Conservation (phyloP, 805 yeast genomes). For the Pichia ethanolica region DNA sequence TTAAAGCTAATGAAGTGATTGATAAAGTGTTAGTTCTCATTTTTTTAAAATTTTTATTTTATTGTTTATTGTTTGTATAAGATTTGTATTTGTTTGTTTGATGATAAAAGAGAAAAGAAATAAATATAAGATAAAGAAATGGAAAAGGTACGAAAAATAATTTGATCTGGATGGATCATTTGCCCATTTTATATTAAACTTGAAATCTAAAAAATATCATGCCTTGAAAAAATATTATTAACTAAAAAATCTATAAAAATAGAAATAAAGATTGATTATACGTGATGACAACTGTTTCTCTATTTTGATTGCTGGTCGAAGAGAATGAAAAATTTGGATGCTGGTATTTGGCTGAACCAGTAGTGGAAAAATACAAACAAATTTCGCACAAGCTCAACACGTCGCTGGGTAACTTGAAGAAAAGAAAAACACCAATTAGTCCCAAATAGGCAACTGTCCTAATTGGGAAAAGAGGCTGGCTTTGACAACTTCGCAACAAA, state of each 20-base stretch:
- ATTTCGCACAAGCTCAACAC: background rate
- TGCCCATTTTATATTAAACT: conserved; percentile 2
- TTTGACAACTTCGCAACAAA: too few species aligned
- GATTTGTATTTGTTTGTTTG: conserved; percentile 1
- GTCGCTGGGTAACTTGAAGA: background rate
- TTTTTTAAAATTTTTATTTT: background rate
- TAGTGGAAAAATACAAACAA: conserved; percentile 3
- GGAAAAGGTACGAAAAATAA: background rate
- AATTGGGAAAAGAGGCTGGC: background rate
- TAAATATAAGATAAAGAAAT: background rate
- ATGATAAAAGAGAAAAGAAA: background rate
- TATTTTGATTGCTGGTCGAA: conserved; percentile 2
- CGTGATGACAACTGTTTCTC: too few species aligned
- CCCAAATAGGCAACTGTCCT: background rate
- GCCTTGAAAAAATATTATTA: too few species aligned
- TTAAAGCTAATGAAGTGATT: conserved; percentile 34
- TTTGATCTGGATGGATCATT: conserved; percentile 1
- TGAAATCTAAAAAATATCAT: too few species aligned
- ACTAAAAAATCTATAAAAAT: too few species aligned
- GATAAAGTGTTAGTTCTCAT: conserved; percentile 15
- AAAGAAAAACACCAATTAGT: background rate
- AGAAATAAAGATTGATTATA: too few species aligned
- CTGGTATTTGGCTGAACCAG: background rate
- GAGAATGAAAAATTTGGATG: too few species aligned
- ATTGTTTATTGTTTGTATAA: background rate